phyloP scores from a whole-genome alignment of 179 eudicot species.

The Silene coronaria region DNA sequence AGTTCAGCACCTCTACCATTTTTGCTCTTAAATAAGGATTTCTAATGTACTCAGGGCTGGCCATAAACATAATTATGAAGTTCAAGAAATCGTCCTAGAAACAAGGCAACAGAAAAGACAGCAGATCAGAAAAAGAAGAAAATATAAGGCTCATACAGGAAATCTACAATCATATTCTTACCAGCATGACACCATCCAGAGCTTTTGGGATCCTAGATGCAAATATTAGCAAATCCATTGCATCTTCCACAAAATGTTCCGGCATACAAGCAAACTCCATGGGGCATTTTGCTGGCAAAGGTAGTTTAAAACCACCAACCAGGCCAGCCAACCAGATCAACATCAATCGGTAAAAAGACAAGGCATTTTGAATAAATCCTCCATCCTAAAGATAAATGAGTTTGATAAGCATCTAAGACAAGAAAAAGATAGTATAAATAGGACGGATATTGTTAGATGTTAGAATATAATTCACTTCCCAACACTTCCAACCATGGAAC shows the following conservation, averaged over 20 bases:
- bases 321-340: conserved; percentile 83
- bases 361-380: conserved; percentile 65
- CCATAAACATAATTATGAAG: conserved; percentile 98
- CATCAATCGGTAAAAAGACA: conserved; percentile 77
- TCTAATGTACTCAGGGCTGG: conserved; percentile 79
- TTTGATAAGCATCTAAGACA: not conserved
- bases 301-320: conserved; percentile 89
- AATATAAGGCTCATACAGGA: conserved; percentile 2
- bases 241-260: conserved; percentile 92
- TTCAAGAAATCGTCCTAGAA: conserved; percentile 94
- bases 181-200: conserved; percentile 78
- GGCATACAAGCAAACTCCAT: conserved; percentile 94
- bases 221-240: conserved; percentile 90
- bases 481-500: not conserved
- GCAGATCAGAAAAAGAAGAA: conserved; percentile 4
- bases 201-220: conserved; percentile 94
- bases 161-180: conserved; percentile 23
- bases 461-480: not conserved
- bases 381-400: conserved; percentile 46
- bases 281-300: conserved; percentile 72
- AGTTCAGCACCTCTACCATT: conserved; percentile 96
- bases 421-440: not conserved
- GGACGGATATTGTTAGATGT: not conserved
- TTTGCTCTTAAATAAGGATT: conserved; percentile 94
- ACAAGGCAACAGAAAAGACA: conserved; percentile 14